Conservation (phyloP, 1,284 basidiomycete species). For the Tylopilus sp. region DNA sequence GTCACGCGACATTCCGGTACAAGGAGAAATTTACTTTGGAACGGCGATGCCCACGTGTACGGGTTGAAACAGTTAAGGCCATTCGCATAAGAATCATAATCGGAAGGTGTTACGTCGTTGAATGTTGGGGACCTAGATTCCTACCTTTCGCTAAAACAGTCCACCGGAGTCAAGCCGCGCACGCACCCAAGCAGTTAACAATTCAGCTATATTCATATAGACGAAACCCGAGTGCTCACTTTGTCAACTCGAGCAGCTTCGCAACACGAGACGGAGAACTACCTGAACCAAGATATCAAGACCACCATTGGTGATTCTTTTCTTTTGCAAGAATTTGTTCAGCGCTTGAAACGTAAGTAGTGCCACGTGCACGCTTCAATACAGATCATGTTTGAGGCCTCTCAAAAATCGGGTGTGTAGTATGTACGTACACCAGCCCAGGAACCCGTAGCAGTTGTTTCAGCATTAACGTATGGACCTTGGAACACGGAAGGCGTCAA, state of each 20-base stretch:
- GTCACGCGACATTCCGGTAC: not conserved
- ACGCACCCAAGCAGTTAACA: too few relatives aligned
- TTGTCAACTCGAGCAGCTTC: not conserved
- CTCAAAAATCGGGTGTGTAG: too few relatives aligned
- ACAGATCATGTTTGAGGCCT: slow-evolving; percentile 57
- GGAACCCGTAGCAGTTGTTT: slow-evolving; percentile 63
- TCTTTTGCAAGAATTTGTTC: slow-evolving; percentile 54
- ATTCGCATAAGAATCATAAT: slow-evolving; percentile 65
- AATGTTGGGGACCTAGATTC: slow-evolving; percentile 59
- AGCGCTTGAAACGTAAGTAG: slow-evolving; percentile 51
- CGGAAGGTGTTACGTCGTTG: slow-evolving; percentile 58
- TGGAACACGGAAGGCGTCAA: slow-evolving; percentile 15
- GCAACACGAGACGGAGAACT: slow-evolving; percentile 3
- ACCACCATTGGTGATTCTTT: slow-evolving; percentile 62
- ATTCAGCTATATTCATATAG: too few relatives aligned
- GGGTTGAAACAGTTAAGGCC: slow-evolving; percentile 69
- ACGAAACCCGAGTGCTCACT: slow-evolving; percentile 50
- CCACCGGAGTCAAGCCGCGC: slow-evolving; percentile 25
- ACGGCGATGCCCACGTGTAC: slow-evolving; percentile 58
- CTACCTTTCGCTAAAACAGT: slow-evolving; percentile 49
- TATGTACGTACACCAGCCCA: too few relatives aligned
- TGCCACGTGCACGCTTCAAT: slow-evolving; percentile 57
- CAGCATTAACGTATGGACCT: slow-evolving; percentile 66
- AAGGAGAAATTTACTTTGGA: slow-evolving; percentile 34
- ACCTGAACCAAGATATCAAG: slow-evolving; percentile 67